Conservation (phyloP, 2,329 filamentous ascomycete species). For the Fusarium sp. region DNA sequence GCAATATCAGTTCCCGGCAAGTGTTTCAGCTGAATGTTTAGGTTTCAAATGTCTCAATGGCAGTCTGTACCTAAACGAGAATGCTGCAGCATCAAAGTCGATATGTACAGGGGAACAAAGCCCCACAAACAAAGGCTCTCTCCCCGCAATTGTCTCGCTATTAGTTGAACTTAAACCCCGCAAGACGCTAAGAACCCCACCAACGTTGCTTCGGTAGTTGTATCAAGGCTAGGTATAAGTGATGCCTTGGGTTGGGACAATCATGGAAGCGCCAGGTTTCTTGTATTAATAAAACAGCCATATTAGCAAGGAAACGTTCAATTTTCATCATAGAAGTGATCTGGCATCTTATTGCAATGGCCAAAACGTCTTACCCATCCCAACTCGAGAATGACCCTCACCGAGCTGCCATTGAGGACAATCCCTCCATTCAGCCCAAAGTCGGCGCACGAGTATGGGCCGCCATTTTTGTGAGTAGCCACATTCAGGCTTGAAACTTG, state of each 20-base stretch:
- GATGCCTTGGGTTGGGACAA: no score
- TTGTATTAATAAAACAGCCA: no score
- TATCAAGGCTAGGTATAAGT: no score
- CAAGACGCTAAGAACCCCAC: no score
- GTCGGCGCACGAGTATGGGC: not conserved
- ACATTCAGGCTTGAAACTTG: not conserved
- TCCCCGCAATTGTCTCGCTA: not conserved
- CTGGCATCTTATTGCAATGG: no score
- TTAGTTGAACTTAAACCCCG: no score
- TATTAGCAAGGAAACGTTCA: no score
- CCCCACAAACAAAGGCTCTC: not conserved
- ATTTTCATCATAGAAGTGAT: no score
- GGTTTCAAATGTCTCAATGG: not conserved
- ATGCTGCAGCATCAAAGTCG: not conserved
- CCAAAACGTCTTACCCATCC: no score
- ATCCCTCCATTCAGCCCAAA: not conserved
- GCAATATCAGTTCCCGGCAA: not conserved
- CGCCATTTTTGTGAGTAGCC: conserved; percentile 3
- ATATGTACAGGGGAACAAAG: not conserved
- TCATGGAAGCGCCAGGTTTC: no score
- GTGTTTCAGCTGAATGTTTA: not conserved
- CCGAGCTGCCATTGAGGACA: conserved; percentile 16
- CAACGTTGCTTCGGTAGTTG: no score
- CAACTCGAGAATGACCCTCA: conserved; percentile 23
- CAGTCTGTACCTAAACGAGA: not conserved